Percentiles rank a stretch among this genome's conserved stretches.
phyloP scores from a whole-genome alignment of 352 stramenopile genomes.

The Phytopythium ostracodes region DNA sequence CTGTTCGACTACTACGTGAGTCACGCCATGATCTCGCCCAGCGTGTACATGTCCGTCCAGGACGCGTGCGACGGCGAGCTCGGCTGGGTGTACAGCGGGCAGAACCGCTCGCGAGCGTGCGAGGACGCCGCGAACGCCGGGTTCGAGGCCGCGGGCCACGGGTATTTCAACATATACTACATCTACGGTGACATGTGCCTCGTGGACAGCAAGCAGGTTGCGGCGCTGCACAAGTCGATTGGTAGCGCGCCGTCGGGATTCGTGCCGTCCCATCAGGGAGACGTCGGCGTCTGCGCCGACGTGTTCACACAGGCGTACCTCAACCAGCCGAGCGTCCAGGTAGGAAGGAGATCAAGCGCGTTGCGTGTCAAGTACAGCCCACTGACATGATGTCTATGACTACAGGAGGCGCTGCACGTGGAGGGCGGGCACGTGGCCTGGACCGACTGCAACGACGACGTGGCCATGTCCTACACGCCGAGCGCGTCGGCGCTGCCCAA shows the following conservation, averaged over 20 bases:
- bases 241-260: constrained; percentile 17
- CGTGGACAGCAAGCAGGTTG: constrained; percentile 45
- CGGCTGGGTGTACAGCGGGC: constrained; percentile 55
- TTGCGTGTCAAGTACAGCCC: not conserved
- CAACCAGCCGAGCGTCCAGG: constrained; percentile 45
- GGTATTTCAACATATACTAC: constrained; percentile 61
- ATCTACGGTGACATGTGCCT: constrained; percentile 72
- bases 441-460: constrained; percentile 51
- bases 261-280: constrained; percentile 36
- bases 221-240: constrained; percentile 31
- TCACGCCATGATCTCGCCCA: constrained; percentile 66
- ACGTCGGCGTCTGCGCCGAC: constrained; percentile 48
- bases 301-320: constrained; percentile 50
- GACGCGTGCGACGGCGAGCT: constrained; percentile 49
- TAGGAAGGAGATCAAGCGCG: not conserved
- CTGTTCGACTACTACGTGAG: constrained; percentile 82
- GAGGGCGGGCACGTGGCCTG: constrained; percentile 39
- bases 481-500: constrained; percentile 55
- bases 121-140: constrained; percentile 37
- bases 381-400: not conserved
- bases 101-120: constrained; percentile 44
- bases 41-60: constrained; percentile 49
- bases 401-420: constrained; percentile 49
- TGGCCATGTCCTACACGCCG: constrained; percentile 37
- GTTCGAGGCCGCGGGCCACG: constrained; percentile 31